A percentile compares a stretch with the other conserved stretches of the same genome.
phyloP scores from a whole-genome alignment of 345 rosid species.

The Bruguiera gymnorhiza region DNA sequence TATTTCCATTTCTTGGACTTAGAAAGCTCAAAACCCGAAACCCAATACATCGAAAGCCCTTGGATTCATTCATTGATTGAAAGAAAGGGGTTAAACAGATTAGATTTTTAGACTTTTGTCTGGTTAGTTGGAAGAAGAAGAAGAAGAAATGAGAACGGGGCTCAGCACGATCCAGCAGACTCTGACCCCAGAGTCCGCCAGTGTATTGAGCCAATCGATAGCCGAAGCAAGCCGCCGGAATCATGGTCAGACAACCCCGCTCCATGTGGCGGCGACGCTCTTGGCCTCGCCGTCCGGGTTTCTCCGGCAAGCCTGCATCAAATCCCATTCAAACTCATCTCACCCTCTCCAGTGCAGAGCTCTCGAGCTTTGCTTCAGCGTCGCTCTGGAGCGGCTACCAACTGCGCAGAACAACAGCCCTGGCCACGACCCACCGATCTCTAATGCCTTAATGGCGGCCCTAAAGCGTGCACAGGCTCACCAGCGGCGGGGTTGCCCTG shows the following conservation, averaged over 20 bases:
- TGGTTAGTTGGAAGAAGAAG: not conserved
- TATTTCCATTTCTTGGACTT: too few species aligned
- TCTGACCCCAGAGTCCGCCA: constrained; percentile 93
- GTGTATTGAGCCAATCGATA: constrained; percentile 75
- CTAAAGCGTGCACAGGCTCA: constrained; percentile 97
- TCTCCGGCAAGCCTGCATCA: constrained; percentile 96
- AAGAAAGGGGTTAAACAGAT: too few species aligned
- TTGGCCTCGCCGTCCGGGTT: constrained; percentile 77
- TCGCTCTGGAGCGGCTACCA: constrained; percentile 90
- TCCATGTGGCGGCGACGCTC: constrained; percentile 94
- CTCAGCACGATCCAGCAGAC: constrained; percentile 94
- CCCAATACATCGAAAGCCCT: too few species aligned
- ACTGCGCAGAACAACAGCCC: constrained; percentile 45
- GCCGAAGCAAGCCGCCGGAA: constrained; percentile 88
- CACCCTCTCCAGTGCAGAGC: constrained; percentile 99
- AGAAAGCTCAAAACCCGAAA: too few species aligned
- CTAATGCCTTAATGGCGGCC: constrained; percentile 98
- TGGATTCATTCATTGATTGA: too few species aligned
- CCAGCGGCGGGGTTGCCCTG: constrained; percentile 97
- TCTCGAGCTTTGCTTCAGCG: constrained; percentile 97
- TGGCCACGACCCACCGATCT: constrained; percentile 73
- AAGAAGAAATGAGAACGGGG: constrained; percentile 80
- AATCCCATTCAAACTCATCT: constrained; percentile 94
- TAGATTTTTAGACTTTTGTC: too few species aligned
- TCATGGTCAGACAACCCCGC: constrained; percentile 95